phyloP scores from a whole-genome alignment of 75 land plant genomes.

The Sequoiadendron giganteum region DNA sequence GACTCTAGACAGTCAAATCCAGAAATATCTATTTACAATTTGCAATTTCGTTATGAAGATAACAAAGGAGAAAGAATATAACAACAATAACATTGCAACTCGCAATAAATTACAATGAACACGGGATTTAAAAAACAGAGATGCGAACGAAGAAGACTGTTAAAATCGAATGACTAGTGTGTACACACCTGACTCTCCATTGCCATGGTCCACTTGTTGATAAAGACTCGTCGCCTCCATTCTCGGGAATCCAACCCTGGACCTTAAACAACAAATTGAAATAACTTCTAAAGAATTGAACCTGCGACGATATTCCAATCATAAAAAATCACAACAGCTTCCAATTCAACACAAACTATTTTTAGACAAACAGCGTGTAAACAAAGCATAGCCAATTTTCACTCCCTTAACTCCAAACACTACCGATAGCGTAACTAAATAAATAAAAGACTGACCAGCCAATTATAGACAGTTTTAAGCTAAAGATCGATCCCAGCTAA shows the following conservation, averaged over 20 bases:
- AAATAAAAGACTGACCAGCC: background rate
- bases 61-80: background rate
- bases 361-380: background rate
- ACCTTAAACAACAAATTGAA: background rate
- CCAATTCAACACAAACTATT: background rate
- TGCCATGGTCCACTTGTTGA: background rate
- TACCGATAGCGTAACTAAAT: background rate
- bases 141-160: background rate
- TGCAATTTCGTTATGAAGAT: background rate
- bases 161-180: background rate
- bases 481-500: background rate
- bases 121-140: background rate
- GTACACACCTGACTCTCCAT: background rate
- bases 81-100: background rate
- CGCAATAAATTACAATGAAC: background rate
- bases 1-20: too few relatives aligned
- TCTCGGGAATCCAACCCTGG: background rate
- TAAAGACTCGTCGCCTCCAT: background rate
- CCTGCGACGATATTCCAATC: background rate
- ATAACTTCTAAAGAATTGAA: background rate
- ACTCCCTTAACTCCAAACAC: background rate
- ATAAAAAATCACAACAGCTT: background rate
- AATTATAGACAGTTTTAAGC: background rate
- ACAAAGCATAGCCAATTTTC: background rate
- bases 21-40: too few relatives aligned